These are phyloP conservation scores for Byssothecium circinans DNA, from an alignment of 2,329 filamentous ascomycete genomes.

Conservation along the genomic window DNA sequence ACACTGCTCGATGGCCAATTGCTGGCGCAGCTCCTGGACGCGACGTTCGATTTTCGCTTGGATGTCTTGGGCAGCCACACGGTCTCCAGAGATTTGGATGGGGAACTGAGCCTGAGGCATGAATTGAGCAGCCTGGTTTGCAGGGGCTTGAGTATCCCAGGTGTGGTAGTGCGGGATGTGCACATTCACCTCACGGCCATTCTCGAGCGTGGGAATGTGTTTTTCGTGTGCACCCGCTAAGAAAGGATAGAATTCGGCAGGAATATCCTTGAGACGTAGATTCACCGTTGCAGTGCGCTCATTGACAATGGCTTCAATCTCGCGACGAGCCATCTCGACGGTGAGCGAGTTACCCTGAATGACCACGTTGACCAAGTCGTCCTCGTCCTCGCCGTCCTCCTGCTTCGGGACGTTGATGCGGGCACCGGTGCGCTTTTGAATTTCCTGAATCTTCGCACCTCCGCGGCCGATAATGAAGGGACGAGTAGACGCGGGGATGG, in stretches of 20 bases:
- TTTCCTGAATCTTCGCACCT: constrained; percentile 84
- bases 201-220: constrained; percentile 67
- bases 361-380: constrained; percentile 75
- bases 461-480: constrained; percentile 92
- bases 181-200: constrained; percentile 74
- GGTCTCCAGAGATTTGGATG: constrained; percentile 86
- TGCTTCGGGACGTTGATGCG: constrained; percentile 85
- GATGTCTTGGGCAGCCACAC: constrained; percentile 75
- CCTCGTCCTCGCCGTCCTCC: constrained; percentile 79
- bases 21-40: constrained; percentile 72
- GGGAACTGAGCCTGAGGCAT: constrained; percentile 70
- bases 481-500: constrained; percentile 80
- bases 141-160: constrained; percentile 68
- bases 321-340: constrained; percentile 77
- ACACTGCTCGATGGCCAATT: constrained; percentile 76
- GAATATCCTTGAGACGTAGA: constrained; percentile 79
- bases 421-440: constrained; percentile 87
- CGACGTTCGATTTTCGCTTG: constrained; percentile 79
- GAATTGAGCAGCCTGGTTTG: constrained; percentile 72
- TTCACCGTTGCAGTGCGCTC: constrained; percentile 82
- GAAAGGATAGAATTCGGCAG: constrained; percentile 93
- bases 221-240: constrained; percentile 78
- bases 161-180: constrained; percentile 80
- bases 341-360: constrained; percentile 92
- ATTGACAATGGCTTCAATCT: constrained; percentile 84